Evolutionary conservation across 2,329 filamentous ascomycete species (phyloP).

Genomic region (Fusarium fujikuroi): DNA sequence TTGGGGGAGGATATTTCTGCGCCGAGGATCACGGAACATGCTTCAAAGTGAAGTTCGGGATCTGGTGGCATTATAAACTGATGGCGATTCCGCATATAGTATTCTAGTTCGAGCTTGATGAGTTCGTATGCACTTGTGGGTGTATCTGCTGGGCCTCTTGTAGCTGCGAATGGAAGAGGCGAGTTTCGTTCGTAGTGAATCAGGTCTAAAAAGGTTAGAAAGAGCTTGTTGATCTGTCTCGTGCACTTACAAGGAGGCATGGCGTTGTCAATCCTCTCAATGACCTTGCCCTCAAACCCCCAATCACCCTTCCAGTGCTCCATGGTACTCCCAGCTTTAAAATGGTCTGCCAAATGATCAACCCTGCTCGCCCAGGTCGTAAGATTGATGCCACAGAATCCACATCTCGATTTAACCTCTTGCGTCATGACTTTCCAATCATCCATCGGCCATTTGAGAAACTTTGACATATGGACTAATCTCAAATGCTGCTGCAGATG

Average conservation of each 20-base stretch:
- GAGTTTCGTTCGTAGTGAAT: slow-evolving; percentile 37
- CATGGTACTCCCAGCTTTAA: slow-evolving; percentile 55
- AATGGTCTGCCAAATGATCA: slow-evolving; percentile 56
- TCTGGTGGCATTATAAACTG: slow-evolving; percentile 23
- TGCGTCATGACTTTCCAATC: slow-evolving; percentile 53
- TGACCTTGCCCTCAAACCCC: slow-evolving; percentile 54
- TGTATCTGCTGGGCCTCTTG: slow-evolving; percentile 34
- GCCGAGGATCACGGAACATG: slow-evolving; percentile 25
- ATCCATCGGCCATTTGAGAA: slow-evolving; percentile 34
- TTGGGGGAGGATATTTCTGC: slow-evolving; percentile 29
- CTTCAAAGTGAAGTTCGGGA: slow-evolving; percentile 29
- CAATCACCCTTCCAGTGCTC: slow-evolving; percentile 57
- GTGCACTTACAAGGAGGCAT: slow-evolving; percentile 52
- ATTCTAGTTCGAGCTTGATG: slow-evolving; percentile 33
- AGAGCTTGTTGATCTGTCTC: fast-evolving
- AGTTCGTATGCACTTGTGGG: slow-evolving; percentile 36
- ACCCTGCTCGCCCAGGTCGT: slow-evolving; percentile 51
- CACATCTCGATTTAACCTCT: slow-evolving; percentile 53
- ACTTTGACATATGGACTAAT: slow-evolving; percentile 55
- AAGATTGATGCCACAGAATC: slow-evolving; percentile 53
- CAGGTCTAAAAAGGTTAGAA: slow-evolving; percentile 25
- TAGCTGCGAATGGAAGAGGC: slow-evolving; percentile 32
- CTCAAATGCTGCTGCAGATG: slow-evolving; percentile 56
- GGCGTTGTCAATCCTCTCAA: slow-evolving; percentile 55
- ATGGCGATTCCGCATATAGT: slow-evolving; percentile 29